Evolutionary conservation across 805 yeast species (phyloP), one percentile per base, ranked within the genome.

Genomic region (Sugiyamaella smithiae): DNA sequence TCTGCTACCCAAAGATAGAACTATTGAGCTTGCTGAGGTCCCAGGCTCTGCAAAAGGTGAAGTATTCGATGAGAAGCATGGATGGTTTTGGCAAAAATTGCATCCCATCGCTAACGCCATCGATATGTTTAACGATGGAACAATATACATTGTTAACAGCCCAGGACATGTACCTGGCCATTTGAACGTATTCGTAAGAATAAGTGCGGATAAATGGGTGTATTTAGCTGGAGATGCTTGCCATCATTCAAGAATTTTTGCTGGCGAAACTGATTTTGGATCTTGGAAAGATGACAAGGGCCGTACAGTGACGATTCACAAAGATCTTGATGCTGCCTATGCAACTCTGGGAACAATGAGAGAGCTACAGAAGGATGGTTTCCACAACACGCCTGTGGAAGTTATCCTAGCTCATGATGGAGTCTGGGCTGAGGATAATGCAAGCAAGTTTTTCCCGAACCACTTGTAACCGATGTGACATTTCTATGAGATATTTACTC

Each of bases 111-210:
- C 14, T 5, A 12, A 46, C 12, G 48, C 24, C 26, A 20, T 46
- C 22, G 49, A 46, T 24, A 12, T 46, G 25, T 46, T 46, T 24
- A 16, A 42, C 38, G 49, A 46, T 29, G 47, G 49, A 5, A 17
- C 32, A 16, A 24, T 46, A 5, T 43, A 26, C 25, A n/a, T 46
- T n/a, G 48, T 46, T 11, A 32, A 46, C 40, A 46, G 49, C 29
- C 49, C 49, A 8, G 49, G 49, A 6, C 49, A 46, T 24, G 12
- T 43, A 8, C 45, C 47, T 5, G 49, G 49, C 38, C 49, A 46
- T 24, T 19, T 46, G 7, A 46, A 46, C 40, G 11, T 46, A 22
- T 32, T 46, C 5, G 25, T 46, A 5, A 12, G 49, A 43, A 31
- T 46, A 9, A 11, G 20, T 8, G 40, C 16, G 8, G 23, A 28